Conservation (phyloP, 2,329 filamentous ascomycete genomes). For the Botrytis medusae region DNA sequence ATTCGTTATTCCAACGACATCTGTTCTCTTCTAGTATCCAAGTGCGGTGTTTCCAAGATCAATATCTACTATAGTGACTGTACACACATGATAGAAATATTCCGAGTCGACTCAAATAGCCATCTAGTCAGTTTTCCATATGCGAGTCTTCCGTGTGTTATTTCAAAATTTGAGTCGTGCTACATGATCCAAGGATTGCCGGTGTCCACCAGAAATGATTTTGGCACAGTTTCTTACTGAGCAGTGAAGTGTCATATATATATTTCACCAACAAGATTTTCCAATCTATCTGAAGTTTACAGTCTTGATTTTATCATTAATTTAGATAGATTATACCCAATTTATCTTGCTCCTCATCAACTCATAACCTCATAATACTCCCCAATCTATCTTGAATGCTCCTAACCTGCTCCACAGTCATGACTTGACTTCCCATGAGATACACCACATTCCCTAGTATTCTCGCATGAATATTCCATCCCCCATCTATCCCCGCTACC, state of each 20-base stretch:
- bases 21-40: rapidly evolving
- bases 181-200: background rate
- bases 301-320: background rate
- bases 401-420: conserved; percentile 33
- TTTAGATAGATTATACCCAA: background rate
- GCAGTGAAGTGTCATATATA: background rate
- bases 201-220: background rate
- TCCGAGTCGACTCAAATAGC: background rate
- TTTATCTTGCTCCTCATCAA: background rate
- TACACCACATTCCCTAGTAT: conserved; percentile 60
- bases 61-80: background rate
- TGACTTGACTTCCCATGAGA: conserved; percentile 55
- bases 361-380: conserved; percentile 1
- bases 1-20: background rate
- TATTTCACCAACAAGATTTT: background rate
- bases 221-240: background rate
- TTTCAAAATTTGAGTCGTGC: background rate
- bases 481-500: conserved; percentile 19
- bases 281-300: too few species aligned
- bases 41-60: background rate
- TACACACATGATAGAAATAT: background rate
- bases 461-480: conserved; percentile 51
- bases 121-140: rapidly evolving
- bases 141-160: too few species aligned
- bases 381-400: conserved; percentile 30